phyloP scores from a whole-genome alignment of 2,329 filamentous ascomycete genomes.

The Pseudodiploospora longispora region DNA sequence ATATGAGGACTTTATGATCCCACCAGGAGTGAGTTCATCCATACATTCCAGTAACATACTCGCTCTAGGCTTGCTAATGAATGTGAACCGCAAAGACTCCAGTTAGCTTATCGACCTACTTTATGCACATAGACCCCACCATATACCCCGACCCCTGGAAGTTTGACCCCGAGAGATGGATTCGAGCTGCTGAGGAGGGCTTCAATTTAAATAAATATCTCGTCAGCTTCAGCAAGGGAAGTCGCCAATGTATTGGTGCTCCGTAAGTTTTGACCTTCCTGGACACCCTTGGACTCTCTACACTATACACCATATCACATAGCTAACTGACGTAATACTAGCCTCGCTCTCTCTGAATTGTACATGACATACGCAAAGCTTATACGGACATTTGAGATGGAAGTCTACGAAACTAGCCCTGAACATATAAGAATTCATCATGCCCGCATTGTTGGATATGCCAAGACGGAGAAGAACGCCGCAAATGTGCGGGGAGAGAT shows the following conservation, averaged over 20 bases:
- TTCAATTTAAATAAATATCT: conserved; percentile 9
- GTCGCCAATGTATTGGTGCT: conserved; percentile 14
- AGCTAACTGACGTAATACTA: neutral
- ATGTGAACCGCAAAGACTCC: conserved; percentile 11
- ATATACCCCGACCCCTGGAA: conserved; percentile 17
- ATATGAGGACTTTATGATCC: conserved; percentile 24
- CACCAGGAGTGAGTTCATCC: conserved; percentile 18
- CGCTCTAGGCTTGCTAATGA: neutral
- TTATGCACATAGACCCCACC: conserved; percentile 14
- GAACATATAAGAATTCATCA: conserved; percentile 7
- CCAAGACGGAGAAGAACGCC: conserved; percentile 4
- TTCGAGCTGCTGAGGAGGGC: conserved; percentile 11
- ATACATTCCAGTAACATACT: neutral
- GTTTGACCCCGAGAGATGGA: conserved; percentile 21
- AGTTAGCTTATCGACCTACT: conserved; percentile 13
- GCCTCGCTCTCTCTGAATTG: conserved; percentile 11
- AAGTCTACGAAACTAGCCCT: conserved; percentile 11
- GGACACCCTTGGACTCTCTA: neutral
- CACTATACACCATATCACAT: neutral
- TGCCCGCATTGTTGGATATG: conserved; percentile 8
- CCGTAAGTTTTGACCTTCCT: conserved; percentile 9
- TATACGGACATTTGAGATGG: conserved; percentile 12
- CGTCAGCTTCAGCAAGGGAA: conserved; percentile 12
- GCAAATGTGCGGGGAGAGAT: conserved; percentile 5
- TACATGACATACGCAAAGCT: conserved; percentile 11